Evolutionary conservation across 1,139 yeast genomes (phyloP), one percentile per base, ranked within the genome.

Genomic region (Wickerhamomyces sp.): DNA sequence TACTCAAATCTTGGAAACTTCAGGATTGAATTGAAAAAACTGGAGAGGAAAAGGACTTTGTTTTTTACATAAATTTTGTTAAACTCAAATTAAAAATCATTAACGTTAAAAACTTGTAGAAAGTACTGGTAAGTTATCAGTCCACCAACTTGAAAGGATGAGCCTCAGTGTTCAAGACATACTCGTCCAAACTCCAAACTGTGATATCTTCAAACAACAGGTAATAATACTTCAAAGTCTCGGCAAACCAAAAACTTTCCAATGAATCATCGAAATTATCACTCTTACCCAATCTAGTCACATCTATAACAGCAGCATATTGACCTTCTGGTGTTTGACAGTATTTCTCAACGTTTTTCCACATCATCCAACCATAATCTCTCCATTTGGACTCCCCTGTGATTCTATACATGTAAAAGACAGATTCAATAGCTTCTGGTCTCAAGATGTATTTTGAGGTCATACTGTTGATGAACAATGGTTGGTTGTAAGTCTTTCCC

Each of bases 241-340:
- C 89, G 0, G 86, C 85, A 59, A 78, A 72, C 91, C 91, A 84
- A 63, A 78, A 82, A 24, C 84, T 75, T 46, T 80, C 87, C 35
- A 74, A 59, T 38, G 68, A 66, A 48, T 77, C 78, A 29, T 62
- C 57, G 30, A 46, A 53, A 9, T 44, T 41, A 2, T 29, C 22
- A 19, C 46, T 45, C 13, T 16, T 13, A 2, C 47, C 47, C 32
- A 48, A 46, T 18, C 62, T 56, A 3, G 75, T 71, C 18, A 81
- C 76, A 49, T 80, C 85, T 8, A 50, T 49, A 32, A 80, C 60
- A 5, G 79, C 68, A 1, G 78, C 61, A 42, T 58, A 60, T 13
- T 62, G 68, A 36, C 63, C 59, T 13, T 60, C 55, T 5, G 57
- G 54, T 15, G 62, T 55, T 14, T 62, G 72, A 5, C 79, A 75